phyloP scores from a whole-genome alignment of 495 filamentous ascomycete species.

The Trypethelium eluteriae region DNA sequence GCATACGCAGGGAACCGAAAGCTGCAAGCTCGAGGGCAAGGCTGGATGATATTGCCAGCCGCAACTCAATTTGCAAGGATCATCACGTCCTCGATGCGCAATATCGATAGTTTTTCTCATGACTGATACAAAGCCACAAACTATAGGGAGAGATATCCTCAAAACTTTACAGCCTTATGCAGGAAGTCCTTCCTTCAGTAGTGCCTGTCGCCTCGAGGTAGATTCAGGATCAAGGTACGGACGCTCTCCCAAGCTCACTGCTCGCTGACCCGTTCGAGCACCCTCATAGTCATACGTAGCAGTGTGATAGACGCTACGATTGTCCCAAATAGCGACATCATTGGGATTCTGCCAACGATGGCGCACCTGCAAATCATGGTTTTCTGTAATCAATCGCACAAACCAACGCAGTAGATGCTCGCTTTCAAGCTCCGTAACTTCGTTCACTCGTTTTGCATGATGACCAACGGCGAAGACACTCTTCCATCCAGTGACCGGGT shows the following conservation, averaged over 20 bases:
- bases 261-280: conserved; percentile 53
- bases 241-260: conserved; percentile 60
- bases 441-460: conserved; percentile 59
- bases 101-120: background rate
- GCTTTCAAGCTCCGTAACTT: conserved; percentile 56
- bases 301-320: conserved; percentile 60
- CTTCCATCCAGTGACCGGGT: conserved; percentile 77
- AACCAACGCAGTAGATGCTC: conserved; percentile 44
- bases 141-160: background rate
- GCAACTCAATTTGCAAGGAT: too few relatives aligned
- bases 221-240: conserved; percentile 53
- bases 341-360: conserved; percentile 44
- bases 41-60: too few relatives aligned
- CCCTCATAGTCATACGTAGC: conserved; percentile 65
- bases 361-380: conserved; percentile 73
- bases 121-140: background rate
- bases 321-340: conserved; percentile 66
- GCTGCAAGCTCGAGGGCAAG: too few relatives aligned
- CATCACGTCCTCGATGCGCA: too few relatives aligned
- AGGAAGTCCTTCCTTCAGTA: conserved; percentile 6
- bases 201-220: conserved; percentile 20
- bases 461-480: conserved; percentile 58
- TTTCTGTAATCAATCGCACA: conserved; percentile 53
- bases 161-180: background rate
- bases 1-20: too few relatives aligned